Percentiles rank a stretch among this genome's conserved stretches.
Conservation (phyloP, 192 early-diverging fungal species). For the Lunasporangiospora selenospora region DNA sequence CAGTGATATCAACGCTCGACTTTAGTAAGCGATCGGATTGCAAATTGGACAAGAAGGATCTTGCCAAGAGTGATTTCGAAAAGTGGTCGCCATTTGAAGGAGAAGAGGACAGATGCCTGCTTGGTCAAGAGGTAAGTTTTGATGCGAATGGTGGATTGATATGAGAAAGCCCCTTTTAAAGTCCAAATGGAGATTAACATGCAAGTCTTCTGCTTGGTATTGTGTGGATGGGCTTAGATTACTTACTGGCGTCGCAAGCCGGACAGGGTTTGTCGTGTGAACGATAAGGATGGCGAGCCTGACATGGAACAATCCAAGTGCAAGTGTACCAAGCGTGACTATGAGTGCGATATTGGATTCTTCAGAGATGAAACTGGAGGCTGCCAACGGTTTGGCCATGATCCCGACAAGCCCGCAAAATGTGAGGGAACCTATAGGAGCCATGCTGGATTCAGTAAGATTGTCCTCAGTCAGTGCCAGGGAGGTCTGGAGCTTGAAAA, state of each 20-base stretch:
- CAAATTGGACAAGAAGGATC: slow-evolving; percentile 53
- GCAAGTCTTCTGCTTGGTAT: slow-evolving; percentile 52
- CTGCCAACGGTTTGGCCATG: slow-evolving; percentile 72
- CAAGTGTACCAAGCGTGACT: slow-evolving; percentile 80
- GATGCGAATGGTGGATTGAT: too few species aligned
- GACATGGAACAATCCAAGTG: slow-evolving; percentile 63
- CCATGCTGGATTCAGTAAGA: slow-evolving; percentile 84
- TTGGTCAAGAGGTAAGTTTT: slow-evolving; percentile 58
- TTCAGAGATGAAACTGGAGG: slow-evolving; percentile 72
- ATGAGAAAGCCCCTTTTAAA: too few species aligned
- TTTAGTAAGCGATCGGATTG: slow-evolving; percentile 54
- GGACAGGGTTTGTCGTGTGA: slow-evolving; percentile 71
- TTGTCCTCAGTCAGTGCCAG: slow-evolving; percentile 74
- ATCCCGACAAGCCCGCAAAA: slow-evolving; percentile 76
- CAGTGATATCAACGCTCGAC: slow-evolving; percentile 41
- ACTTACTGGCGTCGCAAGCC: slow-evolving; percentile 80
- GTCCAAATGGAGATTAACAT: too few species aligned
- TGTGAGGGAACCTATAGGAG: slow-evolving; percentile 75
- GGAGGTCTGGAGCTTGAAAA: slow-evolving; percentile 72
- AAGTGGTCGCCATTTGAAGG: slow-evolving; percentile 79
- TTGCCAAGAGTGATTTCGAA: slow-evolving; percentile 86
- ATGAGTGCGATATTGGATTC: slow-evolving; percentile 89
- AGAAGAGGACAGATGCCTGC: slow-evolving; percentile 68
- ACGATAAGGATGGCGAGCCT: slow-evolving; percentile 65
- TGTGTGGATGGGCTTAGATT: too few species aligned